Conservation (phyloP, 139 green algal genomes). For the Chlorella sp. region DNA sequence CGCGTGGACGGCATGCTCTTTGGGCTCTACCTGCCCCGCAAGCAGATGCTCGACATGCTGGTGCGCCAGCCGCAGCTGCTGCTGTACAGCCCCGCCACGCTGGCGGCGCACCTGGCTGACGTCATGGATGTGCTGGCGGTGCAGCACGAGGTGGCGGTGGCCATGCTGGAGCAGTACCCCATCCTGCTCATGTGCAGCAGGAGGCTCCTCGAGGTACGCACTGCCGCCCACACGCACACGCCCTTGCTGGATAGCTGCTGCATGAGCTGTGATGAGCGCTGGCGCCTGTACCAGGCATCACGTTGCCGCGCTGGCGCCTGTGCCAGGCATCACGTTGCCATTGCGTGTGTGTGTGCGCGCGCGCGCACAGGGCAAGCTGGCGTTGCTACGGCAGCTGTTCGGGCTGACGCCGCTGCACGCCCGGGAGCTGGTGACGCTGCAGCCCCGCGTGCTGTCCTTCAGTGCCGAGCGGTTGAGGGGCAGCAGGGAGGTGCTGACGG, state of each 20-base stretch:
- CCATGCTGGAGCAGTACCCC: conserved; percentile 11
- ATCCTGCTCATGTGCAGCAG: background rate
- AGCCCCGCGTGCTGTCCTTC: conserved; percentile 15
- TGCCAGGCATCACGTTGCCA: too few relatives aligned
- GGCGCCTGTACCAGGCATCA: too few relatives aligned
- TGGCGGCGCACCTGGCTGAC: conserved; percentile 14
- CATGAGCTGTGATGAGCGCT: too few relatives aligned
- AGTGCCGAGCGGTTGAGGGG: background rate
- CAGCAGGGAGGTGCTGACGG: background rate
- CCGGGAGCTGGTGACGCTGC: conserved; percentile 10
- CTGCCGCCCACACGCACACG: too few relatives aligned
- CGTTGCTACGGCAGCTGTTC: conserved; percentile 8
- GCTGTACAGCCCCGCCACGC: conserved; percentile 16
- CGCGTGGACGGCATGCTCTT: conserved; percentile 5
- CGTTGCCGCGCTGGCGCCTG: too few relatives aligned
- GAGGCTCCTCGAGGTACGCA: background rate
- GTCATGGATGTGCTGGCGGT: conserved; percentile 14
- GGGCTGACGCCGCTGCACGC: conserved; percentile 4
- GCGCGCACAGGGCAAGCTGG: too few relatives aligned
- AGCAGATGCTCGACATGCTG: conserved; percentile 20
- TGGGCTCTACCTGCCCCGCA: conserved; percentile 5
- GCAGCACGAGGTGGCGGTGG: conserved; percentile 11
- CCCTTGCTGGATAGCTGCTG: too few relatives aligned
- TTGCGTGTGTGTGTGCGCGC: too few relatives aligned
- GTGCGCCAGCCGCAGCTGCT: conserved; percentile 30